phyloP scores from a whole-genome alignment of 2,329 filamentous ascomycete species.

The Paecilomyces sp. region DNA sequence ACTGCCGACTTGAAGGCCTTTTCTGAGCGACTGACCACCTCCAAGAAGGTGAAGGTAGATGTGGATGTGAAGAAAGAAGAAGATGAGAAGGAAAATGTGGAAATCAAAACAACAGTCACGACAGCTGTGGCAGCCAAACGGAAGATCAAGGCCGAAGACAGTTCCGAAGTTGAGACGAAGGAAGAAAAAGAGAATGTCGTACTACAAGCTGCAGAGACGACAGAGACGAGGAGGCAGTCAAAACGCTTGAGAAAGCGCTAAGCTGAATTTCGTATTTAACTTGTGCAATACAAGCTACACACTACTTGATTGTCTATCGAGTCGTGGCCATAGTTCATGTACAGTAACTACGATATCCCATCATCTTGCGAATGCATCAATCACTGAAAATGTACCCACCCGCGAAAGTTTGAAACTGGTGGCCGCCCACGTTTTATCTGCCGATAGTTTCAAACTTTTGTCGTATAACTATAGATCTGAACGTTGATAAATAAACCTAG shows the following conservation, averaged over 20 bases:
- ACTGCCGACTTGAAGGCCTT: conserved; percentile 87
- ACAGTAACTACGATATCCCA: neutral
- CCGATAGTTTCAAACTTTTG: too few relatives aligned
- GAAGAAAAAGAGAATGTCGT: conserved; percentile 6
- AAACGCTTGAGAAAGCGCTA: neutral
- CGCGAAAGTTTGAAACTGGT: too few relatives aligned
- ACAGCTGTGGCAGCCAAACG: conserved; percentile 18
- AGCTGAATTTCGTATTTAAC: neutral
- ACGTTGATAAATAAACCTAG: neutral
- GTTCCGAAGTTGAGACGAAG: neutral
- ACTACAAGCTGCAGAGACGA: conserved; percentile 7
- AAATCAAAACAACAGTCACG: conserved; percentile 20
- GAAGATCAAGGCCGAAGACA: conserved; percentile 12
- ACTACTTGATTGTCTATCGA: neutral
- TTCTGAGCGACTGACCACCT: conserved; percentile 53
- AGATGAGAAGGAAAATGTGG: conserved; percentile 17
- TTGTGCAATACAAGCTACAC: neutral
- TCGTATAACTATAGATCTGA: neutral
- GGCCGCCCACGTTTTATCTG: too few relatives aligned
- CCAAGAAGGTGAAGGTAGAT: conserved; percentile 29
- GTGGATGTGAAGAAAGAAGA: conserved; percentile 24
- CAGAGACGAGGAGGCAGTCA: neutral
- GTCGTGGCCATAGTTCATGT: too few relatives aligned
- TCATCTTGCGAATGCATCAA: neutral
- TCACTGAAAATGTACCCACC: neutral